A percentile compares a stretch with the other conserved stretches of the same genome.
phyloP scores from a whole-genome alignment of 768 basidiomycete species.

The Tylopilus sp. region DNA sequence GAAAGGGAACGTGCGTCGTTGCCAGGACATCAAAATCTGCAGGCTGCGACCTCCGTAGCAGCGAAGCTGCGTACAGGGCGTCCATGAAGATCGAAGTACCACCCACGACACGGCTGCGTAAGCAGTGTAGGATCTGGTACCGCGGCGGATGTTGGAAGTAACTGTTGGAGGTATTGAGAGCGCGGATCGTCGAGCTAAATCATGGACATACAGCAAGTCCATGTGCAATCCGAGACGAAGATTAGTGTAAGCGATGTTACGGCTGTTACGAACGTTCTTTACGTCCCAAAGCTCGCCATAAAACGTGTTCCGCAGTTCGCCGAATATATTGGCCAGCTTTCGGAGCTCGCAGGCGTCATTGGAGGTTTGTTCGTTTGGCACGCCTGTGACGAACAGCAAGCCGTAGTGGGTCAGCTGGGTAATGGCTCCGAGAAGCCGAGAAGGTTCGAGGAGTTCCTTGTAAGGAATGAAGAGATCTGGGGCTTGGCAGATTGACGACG shows the following conservation, averaged over 20 bases:
- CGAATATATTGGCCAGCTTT: conserved; percentile 62
- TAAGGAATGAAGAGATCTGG: conserved; percentile 57
- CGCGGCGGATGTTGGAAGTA: conserved; percentile 91
- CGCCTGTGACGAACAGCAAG: conserved; percentile 66
- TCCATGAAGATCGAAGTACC: conserved; percentile 89
- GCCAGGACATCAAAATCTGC: conserved; percentile 57
- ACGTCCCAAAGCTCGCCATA: conserved; percentile 93
- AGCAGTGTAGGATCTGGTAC: conserved; percentile 89
- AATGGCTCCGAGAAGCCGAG: conserved; percentile 55
- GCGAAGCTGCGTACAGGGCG: conserved; percentile 58
- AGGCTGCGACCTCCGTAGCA: conserved; percentile 46
- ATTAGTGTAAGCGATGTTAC: conserved; percentile 95
- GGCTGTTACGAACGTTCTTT: conserved; percentile 64
- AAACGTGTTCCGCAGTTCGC: conserved; percentile 80
- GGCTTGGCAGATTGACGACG: conserved; percentile 32
- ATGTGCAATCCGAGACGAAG: conserved; percentile 85
- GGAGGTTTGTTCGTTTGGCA: conserved; percentile 60
- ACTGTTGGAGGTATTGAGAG: conserved; percentile 38
- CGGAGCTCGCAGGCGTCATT: conserved; percentile 64
- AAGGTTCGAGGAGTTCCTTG: conserved; percentile 40
- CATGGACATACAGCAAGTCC: conserved; percentile 80
- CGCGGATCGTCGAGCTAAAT: not conserved
- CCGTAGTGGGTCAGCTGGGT: conserved; percentile 71
- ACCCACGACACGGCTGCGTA: conserved; percentile 80
- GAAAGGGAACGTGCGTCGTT: conserved; percentile 71